phyloP scores from a whole-genome alignment of 768 basidiomycete species.

The Russula abietina region DNA sequence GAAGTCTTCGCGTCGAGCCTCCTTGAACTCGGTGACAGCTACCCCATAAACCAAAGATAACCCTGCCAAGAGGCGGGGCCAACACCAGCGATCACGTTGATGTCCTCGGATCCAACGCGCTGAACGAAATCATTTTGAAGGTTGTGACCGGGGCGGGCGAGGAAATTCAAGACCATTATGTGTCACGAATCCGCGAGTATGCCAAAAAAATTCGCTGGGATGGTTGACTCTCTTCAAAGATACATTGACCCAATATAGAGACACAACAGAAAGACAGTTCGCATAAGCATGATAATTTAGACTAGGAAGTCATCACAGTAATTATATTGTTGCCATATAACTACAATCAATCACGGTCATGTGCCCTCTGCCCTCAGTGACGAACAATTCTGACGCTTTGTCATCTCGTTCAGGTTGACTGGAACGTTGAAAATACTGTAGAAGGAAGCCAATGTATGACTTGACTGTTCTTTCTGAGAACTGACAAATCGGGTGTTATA shows the following conservation, averaged over 20 bases:
- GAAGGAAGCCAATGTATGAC: too few relatives aligned
- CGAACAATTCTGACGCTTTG: too few relatives aligned
- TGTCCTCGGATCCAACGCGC: constrained; percentile 56
- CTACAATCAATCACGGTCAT: neutral
- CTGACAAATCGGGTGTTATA: too few relatives aligned
- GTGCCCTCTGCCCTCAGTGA: too few relatives aligned
- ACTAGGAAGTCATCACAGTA: neutral
- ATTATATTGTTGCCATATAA: neutral
- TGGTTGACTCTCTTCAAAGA: neutral
- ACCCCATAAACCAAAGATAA: constrained; percentile 67
- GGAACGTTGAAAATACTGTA: too few relatives aligned
- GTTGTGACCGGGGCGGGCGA: constrained; percentile 80
- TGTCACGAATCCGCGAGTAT: constrained; percentile 76
- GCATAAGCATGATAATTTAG: neutral
- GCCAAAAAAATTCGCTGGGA: constrained; percentile 48
- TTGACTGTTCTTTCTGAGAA: too few relatives aligned
- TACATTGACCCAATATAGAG: neutral
- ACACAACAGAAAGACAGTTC: neutral
- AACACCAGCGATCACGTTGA: constrained; percentile 88
- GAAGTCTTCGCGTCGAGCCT: neutral
- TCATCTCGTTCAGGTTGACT: too few relatives aligned
- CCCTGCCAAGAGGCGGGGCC: constrained; percentile 82
- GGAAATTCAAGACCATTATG: constrained; percentile 61
- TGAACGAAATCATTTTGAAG: constrained; percentile 89
- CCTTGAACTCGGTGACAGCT: constrained; percentile 40